A percentile compares a stretch with the other conserved stretches of the same genome.
Evolutionary conservation across 768 basidiomycete genomes (phyloP).

Genomic region (Amanita thiersii): DNA sequence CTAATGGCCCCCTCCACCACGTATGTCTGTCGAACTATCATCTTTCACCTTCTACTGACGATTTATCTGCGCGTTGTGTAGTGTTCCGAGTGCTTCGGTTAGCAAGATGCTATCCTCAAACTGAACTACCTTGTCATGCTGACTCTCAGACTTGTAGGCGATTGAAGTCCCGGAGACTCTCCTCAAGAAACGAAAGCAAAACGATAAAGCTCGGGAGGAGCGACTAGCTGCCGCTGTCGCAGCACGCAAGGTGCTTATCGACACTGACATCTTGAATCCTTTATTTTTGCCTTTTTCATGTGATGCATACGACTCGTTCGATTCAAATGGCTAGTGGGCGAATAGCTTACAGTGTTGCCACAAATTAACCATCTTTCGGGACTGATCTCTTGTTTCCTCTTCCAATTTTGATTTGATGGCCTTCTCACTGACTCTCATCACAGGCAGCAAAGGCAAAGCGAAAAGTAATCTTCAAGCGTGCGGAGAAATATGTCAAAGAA

Average conservation of each 20-base stretch:
- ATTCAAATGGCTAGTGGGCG: slow-evolving; percentile 68
- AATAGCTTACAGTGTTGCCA: slow-evolving; percentile 57
- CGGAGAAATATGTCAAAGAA: slow-evolving; percentile 97
- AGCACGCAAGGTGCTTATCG: slow-evolving; percentile 75
- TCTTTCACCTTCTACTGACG: slow-evolving; percentile 4
- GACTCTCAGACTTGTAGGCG: slow-evolving; percentile 37
- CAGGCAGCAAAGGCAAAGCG: slow-evolving; percentile 89
- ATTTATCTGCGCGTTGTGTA: slow-evolving; percentile 14
- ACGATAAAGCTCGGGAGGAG: slow-evolving; percentile 93
- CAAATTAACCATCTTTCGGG: slow-evolving; percentile 95
- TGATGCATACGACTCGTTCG: slow-evolving; percentile 83
- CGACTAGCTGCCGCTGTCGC: slow-evolving; percentile 75
- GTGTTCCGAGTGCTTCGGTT: slow-evolving; percentile 53
- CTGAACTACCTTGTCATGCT: slow-evolving; percentile 15
- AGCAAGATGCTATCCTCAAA: slow-evolving; percentile 20
- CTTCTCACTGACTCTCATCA: slow-evolving; percentile 10
- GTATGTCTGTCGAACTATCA: slow-evolving; percentile 26
- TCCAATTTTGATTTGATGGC: slow-evolving; percentile 8
- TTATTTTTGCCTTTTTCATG: slow-evolving; percentile 20
- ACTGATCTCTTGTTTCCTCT: slow-evolving; percentile 38
- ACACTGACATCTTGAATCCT: slow-evolving; percentile 1
- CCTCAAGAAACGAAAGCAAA: slow-evolving; percentile 99
- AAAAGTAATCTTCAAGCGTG: slow-evolving; percentile 98
- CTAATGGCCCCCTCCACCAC: slow-evolving; percentile 51
- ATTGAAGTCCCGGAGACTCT: slow-evolving; percentile 99